Evolutionary conservation across 2,329 filamentous ascomycete genomes (phyloP), one percentile per base, ranked within the genome.

Genomic region (Fusarium sulawesiense): DNA sequence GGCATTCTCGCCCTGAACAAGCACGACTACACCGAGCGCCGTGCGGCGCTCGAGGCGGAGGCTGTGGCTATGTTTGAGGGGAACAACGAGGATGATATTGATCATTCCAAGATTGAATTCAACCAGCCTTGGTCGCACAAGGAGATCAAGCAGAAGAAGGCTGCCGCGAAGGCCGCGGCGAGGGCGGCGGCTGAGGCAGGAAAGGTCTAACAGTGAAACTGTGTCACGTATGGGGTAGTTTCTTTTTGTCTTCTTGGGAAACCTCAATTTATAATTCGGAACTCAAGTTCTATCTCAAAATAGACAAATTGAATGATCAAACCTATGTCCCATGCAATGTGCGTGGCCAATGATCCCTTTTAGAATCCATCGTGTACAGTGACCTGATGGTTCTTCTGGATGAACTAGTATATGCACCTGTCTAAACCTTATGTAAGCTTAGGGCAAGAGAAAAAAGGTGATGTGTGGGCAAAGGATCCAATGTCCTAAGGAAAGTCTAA

Each of bases 381-480:
- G 8, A 16, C 32, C 3, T 34, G 32, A 1, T 32, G 30, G 2
- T 32, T 14, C 13, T 32, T 32, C 0, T 32, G 30, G 13, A 32
- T 14, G 13, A 32, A 32, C 7, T 14, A 12, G 29, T 2, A 18
- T 34, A 18, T 34, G 4, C 32, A 4, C 32, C 16, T 29, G 11
- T 1, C 27, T 13, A 29, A 29, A 13, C 27, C 5, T 29, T 29
- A 29, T 29, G 27, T 13, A 1, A 29, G 27, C 3, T 29, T 12
- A 2, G 2, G 27, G 27, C 4, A 29, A 29, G 0, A 29, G 27
- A 29, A 29, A 29, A 1, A 13, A 29, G 1, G 11, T 13, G 0
- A 13, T 12, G 11, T 12, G 27, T 13, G 2, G 27, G 0, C 1
- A 29, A 29, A 29, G 27, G 11, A n/a, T n/a, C n/a, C n/a, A n/a